Base-by-base conservation (phyloP, 331 rosid genomes). In the Phaseolus coccineus region DNA sequence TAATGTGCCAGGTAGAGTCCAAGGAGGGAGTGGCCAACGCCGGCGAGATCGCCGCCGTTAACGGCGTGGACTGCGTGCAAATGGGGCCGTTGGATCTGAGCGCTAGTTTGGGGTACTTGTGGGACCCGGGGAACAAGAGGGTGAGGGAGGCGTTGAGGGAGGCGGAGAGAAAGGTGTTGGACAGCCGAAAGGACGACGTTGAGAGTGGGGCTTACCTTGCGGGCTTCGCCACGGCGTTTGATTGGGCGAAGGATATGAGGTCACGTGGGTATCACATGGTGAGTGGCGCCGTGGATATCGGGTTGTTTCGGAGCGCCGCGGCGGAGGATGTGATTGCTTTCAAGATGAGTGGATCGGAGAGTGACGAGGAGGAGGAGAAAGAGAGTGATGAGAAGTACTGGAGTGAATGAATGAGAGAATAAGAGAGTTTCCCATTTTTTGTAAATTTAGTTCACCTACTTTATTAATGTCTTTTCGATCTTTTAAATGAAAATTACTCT, bases 41-140 rank as follows among this genome's bases (percentile, higher is more conserved):
- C 0, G 80, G 69, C 0, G 91, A 87, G 66, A 94, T 94, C 39
- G 86, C 88, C 0, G 87, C 86, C 63, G 94, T 92, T 2, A 96
- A 91, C 11, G 97, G 97, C 0, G 96, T 94, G 0, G 97, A 94
- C 46, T 88, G 94, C 64, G 73, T 94, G 39, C 97, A 94, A 71
- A 92, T 94, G 96, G 98, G 98, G 1, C 98, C 98, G 73, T 77
- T 91, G 87, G 98, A 94, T 84, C 90, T 94, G 28, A 94, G 98
- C 66, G 97, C 92, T 0, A 92, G 97, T 58, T 8, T 91, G 91
- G 98, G 97, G 16, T 87, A 80, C 56, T 35, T 94, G 89, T 93
- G 97, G 97, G 98, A 93, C 78, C 98, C 97, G 0, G 94, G 96
- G 40, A 86, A 87, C 78, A 91, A 81, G 88, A 91, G 90, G 14